Evolutionary conservation across 2,329 filamentous ascomycete species (phyloP).

Genomic region (Falciphora oryzae): DNA sequence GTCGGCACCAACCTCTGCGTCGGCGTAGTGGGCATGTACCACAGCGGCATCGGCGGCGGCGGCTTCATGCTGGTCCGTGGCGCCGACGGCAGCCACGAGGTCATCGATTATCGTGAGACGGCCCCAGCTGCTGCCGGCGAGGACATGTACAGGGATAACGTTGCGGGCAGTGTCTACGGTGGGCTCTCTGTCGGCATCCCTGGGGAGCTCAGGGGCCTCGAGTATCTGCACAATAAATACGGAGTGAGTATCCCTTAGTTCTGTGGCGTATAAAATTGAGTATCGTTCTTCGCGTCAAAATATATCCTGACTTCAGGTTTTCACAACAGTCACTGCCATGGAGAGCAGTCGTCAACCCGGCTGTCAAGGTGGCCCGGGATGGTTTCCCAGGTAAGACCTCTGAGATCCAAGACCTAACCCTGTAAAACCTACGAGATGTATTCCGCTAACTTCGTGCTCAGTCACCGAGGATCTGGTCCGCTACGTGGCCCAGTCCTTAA

Average conservation of each 20-base stretch:
- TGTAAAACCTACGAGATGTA: background rate
- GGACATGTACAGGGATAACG: conserved; percentile 78
- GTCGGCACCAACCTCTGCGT: conserved; percentile 71
- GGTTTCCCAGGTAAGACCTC: conserved; percentile 52
- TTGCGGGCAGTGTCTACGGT: conserved; percentile 59
- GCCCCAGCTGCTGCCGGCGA: conserved; percentile 76
- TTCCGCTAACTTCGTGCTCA: conserved; percentile 13
- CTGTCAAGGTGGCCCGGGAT: conserved; percentile 65
- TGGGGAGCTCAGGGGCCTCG: conserved; percentile 71
- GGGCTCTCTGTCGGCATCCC: conserved; percentile 69
- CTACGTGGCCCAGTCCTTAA: conserved; percentile 55
- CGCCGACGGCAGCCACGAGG: conserved; percentile 70
- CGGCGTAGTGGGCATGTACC: conserved; percentile 71
- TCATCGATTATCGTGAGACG: conserved; percentile 84
- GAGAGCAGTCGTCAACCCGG: conserved; percentile 66
- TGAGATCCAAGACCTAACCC: background rate
- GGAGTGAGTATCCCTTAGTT: conserved; percentile 38
- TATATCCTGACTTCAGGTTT: background rate
- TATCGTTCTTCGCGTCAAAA: background rate
- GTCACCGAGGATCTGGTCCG: conserved; percentile 68
- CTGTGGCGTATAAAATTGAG: background rate
- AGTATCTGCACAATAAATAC: conserved; percentile 69
- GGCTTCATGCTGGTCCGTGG: conserved; percentile 82
- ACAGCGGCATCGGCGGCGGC: conserved; percentile 80
- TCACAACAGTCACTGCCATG: conserved; percentile 50